phyloP scores from a whole-genome alignment of 2,329 filamentous ascomycete genomes.

The Tetracladium maxilliforme region DNA sequence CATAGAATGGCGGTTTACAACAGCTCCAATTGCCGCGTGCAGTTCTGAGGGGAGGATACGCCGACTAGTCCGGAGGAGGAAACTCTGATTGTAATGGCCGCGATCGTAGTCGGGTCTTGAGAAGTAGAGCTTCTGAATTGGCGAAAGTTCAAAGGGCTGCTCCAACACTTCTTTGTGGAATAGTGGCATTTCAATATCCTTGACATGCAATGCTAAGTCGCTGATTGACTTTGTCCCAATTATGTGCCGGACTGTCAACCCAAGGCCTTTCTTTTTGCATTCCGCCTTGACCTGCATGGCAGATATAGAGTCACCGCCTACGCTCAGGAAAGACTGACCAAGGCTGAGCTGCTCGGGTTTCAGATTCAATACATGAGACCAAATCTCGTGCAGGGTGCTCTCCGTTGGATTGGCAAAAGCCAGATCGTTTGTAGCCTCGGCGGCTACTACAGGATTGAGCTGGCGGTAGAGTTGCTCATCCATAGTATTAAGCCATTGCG shows the following conservation, averaged over 20 bases:
- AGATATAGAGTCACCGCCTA: conserved; percentile 7
- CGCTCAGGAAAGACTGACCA: conserved; percentile 5
- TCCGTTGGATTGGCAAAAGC: conserved; percentile 4
- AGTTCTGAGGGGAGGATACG: conserved; percentile 7
- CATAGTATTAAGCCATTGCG: conserved; percentile 5
- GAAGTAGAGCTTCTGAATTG: conserved; percentile 12
- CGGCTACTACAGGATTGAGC: neutral
- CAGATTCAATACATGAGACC: conserved; percentile 6
- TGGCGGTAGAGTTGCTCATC: conserved; percentile 2
- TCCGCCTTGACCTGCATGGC: neutral
- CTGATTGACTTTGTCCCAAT: conserved; percentile 1
- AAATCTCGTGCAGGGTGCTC: conserved; percentile 2
- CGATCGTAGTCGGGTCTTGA: conserved; percentile 5
- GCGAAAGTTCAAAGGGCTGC: conserved; percentile 7
- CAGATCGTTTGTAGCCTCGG: neutral
- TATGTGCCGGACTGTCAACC: neutral
- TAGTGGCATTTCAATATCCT: neutral
- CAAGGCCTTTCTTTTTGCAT: conserved; percentile 1
- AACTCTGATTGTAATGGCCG: conserved; percentile 12
- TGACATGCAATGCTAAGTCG: conserved; percentile 3
- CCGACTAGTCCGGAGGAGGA: conserved; percentile 5
- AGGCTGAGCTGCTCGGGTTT: conserved; percentile 3
- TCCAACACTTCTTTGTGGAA: conserved; percentile 3
- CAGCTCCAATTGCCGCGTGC: conserved; percentile 11
- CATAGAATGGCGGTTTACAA: conserved; percentile 21